Evolutionary conservation across 2,329 filamentous ascomycete species (phyloP), one percentile per base, ranked within the genome.

Genomic region (Alternaria brassicae): DNA sequence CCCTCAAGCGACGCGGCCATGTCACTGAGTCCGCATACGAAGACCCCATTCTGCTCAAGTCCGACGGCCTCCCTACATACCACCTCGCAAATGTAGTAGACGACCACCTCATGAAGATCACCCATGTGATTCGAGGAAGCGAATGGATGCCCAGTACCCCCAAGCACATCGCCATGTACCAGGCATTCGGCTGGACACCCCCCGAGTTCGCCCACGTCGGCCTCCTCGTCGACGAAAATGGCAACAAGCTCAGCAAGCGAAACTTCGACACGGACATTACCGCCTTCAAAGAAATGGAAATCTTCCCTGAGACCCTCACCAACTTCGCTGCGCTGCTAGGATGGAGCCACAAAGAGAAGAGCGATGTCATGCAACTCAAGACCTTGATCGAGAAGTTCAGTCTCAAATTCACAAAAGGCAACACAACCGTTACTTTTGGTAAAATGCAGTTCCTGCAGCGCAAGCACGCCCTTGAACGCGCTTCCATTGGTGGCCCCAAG

Each of bases 81-180:
- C 95, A 99, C 77, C 89, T 99, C 61, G 95, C 95, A 4, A 99
- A 98, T 72, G 94, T 99, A 8, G 89, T 99, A 4, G 95, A 99
- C 73, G 95, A 99, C 72, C 92, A 97, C 76, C 83, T 90, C 60
- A 99, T 99, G 95, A 82, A 91, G 60, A 96, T 99, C 67, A 97
- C 93, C 0, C 94, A 98, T 77, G 95, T 99, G 13, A 91, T 99
- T 58, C 89, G 95, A 40, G 95, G 94, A 53, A 89, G 90, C 84
- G 95, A 99, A 85, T 99, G 95, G 95, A 90, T 99, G 80, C 88
- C 94, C 32, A 97, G 93, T 0, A 98, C 95, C 0, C 93, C 93
- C 0, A 91, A 90, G 73, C 89, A 91, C 73, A 81, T 90, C 57
- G 84, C 84, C 34, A 76, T 84, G 65, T 84, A 84, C 68, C 65